Base-by-base conservation (phyloP, 1,284 basidiomycete species). In the Takashimella tepidaria region DNA sequence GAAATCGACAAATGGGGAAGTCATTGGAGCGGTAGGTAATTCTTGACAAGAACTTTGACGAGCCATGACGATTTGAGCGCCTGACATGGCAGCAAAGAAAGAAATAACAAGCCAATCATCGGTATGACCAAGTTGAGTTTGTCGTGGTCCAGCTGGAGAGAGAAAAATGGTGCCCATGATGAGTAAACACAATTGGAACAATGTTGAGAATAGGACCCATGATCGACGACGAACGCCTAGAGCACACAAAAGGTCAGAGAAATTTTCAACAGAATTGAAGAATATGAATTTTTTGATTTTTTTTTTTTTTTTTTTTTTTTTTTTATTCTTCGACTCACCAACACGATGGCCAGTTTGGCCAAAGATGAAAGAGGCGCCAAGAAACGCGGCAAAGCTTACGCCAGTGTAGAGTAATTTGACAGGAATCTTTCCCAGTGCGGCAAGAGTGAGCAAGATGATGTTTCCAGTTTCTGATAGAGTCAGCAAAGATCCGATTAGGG, bases 371-470 rank as follows among this genome's bases (percentile, higher is more conserved):
- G 70, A 68, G 11, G 58, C 61, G 16, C 54, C 22, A 20, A 76
- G 54, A 52, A 73, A 76, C 6, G 58, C 60, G 12, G 59, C 70
- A 6, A 76, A 63, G 2, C 63, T 66, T 8, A 71, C 58, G 20
- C 64, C 68, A 20, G 71, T 72, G 26, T 71, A 54, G 0, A 62
- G 45, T 8, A 73, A 60, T 5, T 60, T 50, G 48, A 62, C 51
- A n/a, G 58, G 50, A 4, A 56, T 51, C 1, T 63, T 60, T 6
- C 68, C 65, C 0, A 73, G 64, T 0, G 66, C 63, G 0, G 66
- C 60, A 41, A 75, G 64, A 13, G 70, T 72, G n/a, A 76, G 63
- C 16, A 76, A 62, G 56, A 76, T 73, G 16, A 69, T 72, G 58
- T 76, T 76, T 27, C 74, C 70, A 3, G 70, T 70, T 56, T 72